A percentile compares a stretch with the other conserved stretches of the same genome.
These are phyloP conservation scores for Podaxis sp. DNA, from an alignment of 768 basidiomycete genomes.

Conservation along the genomic window DNA sequence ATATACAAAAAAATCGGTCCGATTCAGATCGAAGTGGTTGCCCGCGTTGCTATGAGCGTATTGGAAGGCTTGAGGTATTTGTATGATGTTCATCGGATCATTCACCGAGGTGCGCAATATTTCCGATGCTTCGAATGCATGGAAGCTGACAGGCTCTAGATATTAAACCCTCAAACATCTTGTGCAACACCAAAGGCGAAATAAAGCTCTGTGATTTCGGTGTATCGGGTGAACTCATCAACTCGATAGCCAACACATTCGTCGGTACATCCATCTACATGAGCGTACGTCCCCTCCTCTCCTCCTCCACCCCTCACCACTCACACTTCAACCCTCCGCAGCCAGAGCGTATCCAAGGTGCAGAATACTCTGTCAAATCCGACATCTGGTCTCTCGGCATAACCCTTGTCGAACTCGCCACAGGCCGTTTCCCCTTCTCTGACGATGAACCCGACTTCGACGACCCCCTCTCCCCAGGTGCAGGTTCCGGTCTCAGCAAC, in stretches of 20 bases:
- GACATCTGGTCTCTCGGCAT: constrained; percentile 99
- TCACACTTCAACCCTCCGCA: constrained; percentile 30
- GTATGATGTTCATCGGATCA: constrained; percentile 96
- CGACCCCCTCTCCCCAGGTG: too few species aligned
- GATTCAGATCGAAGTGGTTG: constrained; percentile 91
- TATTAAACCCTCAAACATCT: constrained; percentile 98
- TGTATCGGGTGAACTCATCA: constrained; percentile 97
- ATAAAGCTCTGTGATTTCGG: constrained; percentile 99
- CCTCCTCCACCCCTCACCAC: background rate
- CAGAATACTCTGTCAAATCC: constrained; percentile 97
- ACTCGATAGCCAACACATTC: constrained; percentile 98
- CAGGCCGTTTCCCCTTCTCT: constrained; percentile 97
- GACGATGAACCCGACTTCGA: constrained; percentile 46
- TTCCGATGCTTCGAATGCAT: background rate
- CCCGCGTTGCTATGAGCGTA: constrained; percentile 89
- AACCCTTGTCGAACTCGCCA: constrained; percentile 92
- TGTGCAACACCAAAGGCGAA: constrained; percentile 90
- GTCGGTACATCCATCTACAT: constrained; percentile 99
- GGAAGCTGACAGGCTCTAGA: constrained; percentile 45
- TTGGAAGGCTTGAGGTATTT: constrained; percentile 94
- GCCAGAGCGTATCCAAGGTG: constrained; percentile 99
- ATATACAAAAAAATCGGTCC: constrained; percentile 95
- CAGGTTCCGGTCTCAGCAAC: background rate
- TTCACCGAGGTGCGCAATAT: constrained; percentile 81
- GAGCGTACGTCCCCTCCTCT: constrained; percentile 69